Conservation (phyloP, 2,329 filamentous ascomycete species). For the Colletotrichum karsti region DNA sequence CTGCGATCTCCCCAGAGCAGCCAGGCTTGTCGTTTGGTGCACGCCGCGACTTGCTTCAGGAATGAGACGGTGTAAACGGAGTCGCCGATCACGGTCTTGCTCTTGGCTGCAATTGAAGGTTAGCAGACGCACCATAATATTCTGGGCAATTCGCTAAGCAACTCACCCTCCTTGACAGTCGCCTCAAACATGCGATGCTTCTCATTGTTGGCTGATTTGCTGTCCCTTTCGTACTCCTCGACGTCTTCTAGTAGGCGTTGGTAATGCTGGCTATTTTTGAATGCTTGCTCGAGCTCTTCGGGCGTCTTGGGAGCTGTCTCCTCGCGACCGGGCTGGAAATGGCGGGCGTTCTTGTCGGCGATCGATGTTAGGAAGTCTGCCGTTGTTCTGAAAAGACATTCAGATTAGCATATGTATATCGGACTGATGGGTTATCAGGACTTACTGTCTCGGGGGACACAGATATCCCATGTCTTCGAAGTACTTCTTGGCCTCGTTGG, state of each 20-base stretch:
- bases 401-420: conserved; percentile 58
- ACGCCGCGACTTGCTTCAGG: conserved; percentile 72
- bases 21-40: conserved; percentile 81
- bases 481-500: conserved; percentile 73
- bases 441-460: conserved; percentile 56
- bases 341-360: conserved; percentile 72
- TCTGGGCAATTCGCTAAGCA: rapidly evolving
- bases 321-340: conserved; percentile 68
- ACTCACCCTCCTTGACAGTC: conserved; percentile 15
- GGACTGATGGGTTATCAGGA: conserved; percentile 41
- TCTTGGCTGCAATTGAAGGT: conserved; percentile 57
- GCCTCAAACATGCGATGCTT: conserved; percentile 25
- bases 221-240: conserved; percentile 43
- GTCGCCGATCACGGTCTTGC: conserved; percentile 72
- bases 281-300: conserved; percentile 68
- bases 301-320: conserved; percentile 69
- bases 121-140: not conserved
- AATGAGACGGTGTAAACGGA: conserved; percentile 83
- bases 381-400: conserved; percentile 53
- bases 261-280: conserved; percentile 64
- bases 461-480: conserved; percentile 80
- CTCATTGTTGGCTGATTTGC: conserved; percentile 45
- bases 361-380: conserved; percentile 76
- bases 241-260: conserved; percentile 66
- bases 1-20: conserved; percentile 79